A percentile compares a stretch with the other conserved stretches of the same genome.
phyloP scores from a whole-genome alignment of 2,329 filamentous ascomycete species.

The Aspergillus chevalieri region DNA sequence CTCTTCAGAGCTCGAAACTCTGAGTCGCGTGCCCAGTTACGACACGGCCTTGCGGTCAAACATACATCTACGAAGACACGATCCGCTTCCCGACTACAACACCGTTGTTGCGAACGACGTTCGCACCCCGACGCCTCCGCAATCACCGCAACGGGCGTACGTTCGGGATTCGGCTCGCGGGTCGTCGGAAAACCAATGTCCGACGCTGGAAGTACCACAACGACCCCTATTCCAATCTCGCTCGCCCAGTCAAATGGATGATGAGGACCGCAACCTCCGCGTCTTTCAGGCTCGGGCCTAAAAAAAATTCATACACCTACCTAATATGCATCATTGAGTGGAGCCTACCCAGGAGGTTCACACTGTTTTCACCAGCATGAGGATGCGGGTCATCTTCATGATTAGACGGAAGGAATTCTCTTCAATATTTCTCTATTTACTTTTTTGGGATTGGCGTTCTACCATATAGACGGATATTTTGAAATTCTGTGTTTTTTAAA shows the following conservation, averaged over 20 bases:
- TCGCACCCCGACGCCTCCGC: conserved; percentile 21
- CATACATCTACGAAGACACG: conserved; percentile 44
- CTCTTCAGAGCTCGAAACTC: conserved; percentile 54
- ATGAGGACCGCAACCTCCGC: conserved; percentile 35
- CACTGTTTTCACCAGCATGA: not conserved
- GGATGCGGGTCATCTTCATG: not conserved
- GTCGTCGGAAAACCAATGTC: conserved; percentile 21
- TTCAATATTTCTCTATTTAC: not conserved
- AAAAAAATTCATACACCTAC: conserved; percentile 11
- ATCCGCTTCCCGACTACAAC: conserved; percentile 60
- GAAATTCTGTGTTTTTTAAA: not conserved
- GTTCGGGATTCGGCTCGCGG: conserved; percentile 32
- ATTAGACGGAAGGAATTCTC: conserved; percentile 3
- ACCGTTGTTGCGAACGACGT: conserved; percentile 42
- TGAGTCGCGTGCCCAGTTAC: conserved; percentile 72
- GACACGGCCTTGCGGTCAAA: conserved; percentile 65
- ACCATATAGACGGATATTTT: conserved; percentile 10
- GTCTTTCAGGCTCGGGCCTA: conserved; percentile 35
- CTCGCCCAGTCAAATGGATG: conserved; percentile 24
- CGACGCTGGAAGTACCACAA: conserved; percentile 21
- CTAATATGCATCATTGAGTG: too few species aligned
- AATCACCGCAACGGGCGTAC: conserved; percentile 35
- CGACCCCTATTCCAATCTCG: conserved; percentile 20
- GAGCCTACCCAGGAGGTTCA: not conserved
- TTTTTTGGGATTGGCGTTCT: conserved; percentile 9